A percentile compares a stretch with the other conserved stretches of the same genome.
phyloP scores from a whole-genome alignment of 208 protist genomes.

The Acanthamoeba lenticulata region DNA sequence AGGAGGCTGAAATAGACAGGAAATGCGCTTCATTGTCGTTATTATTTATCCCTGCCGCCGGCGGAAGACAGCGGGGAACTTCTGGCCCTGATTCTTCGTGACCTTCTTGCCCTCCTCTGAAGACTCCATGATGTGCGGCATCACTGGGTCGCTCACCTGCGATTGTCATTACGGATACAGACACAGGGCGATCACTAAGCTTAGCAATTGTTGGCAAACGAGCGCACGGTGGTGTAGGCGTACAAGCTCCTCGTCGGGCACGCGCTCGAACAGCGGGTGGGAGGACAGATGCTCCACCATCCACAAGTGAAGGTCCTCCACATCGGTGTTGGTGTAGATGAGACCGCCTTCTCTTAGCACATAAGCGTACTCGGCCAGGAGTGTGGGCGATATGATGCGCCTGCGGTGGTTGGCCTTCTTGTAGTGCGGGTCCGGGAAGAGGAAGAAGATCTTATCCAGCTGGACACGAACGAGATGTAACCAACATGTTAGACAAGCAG shows the following conservation, averaged over 20 bases:
- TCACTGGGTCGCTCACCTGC: slow-evolving; percentile 73
- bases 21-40: no score
- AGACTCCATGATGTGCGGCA: slow-evolving; percentile 76
- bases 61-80: slow-evolving; percentile 84
- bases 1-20: no score
- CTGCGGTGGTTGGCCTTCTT: slow-evolving; percentile 97
- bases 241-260: slow-evolving; percentile 80
- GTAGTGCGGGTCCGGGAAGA: slow-evolving; percentile 98
- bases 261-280: slow-evolving; percentile 93
- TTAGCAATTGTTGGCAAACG: no score
- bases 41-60: no score
- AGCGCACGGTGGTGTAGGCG: neutral
- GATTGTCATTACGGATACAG: neutral
- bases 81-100: slow-evolving; percentile 80
- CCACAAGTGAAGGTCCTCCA: slow-evolving; percentile 93
- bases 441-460: slow-evolving; percentile 96
- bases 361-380: slow-evolving; percentile 97
- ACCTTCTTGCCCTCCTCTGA: slow-evolving; percentile 87
- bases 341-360: slow-evolving; percentile 93
- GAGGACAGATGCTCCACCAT: slow-evolving; percentile 92
- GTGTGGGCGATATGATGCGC: slow-evolving; percentile 95
- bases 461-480: no score
- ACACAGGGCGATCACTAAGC: neutral
- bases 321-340: slow-evolving; percentile 96
- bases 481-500: neutral